phyloP scores from a whole-genome alignment of 139 green algal species.

The Eudorina sp. region DNA sequence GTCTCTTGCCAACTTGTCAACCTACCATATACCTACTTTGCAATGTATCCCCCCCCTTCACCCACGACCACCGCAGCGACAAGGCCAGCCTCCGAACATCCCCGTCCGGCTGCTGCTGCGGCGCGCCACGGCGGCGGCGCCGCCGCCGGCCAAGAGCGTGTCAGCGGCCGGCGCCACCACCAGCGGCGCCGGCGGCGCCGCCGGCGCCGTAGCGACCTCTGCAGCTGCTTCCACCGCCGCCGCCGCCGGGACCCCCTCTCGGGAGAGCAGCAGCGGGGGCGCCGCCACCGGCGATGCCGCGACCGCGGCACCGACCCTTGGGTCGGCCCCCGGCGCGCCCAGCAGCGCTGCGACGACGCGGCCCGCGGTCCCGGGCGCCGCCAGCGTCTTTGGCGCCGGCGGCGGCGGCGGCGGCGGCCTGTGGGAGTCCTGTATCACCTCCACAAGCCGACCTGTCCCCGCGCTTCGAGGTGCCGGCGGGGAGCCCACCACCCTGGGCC shows the following conservation, averaged over 20 bases:
- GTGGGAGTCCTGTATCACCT: not conserved
- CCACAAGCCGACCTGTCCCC: slow-evolving; percentile 16
- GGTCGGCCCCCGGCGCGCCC: too few species aligned
- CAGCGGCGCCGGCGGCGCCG: not conserved
- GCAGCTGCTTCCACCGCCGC: not conserved
- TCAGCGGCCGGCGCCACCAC: not conserved
- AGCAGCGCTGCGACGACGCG: too few species aligned
- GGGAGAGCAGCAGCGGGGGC: too few species aligned
- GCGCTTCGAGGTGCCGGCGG: not conserved
- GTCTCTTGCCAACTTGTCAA: too few species aligned
- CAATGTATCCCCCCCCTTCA: too few species aligned
- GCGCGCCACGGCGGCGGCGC: not conserved
- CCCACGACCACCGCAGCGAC: too few species aligned
- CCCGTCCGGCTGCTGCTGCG: slow-evolving; percentile 54
- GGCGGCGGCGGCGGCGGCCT: not conserved
- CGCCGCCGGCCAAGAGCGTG: not conserved
- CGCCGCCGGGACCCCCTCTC: not conserved
- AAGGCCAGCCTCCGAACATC: slow-evolving; percentile 40
- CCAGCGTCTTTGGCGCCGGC: not conserved
- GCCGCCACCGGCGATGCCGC: slow-evolving; percentile 11
- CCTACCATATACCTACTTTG: too few species aligned
- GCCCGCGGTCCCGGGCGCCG: not conserved
- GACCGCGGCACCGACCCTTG: too few species aligned
- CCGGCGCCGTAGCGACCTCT: not conserved
- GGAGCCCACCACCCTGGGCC: not conserved